Evolutionary conservation across 164 flowering plant genomes (phyloP), one percentile per base, ranked within the genome.

Genomic region (Dillenia suffruticosa): DNA sequence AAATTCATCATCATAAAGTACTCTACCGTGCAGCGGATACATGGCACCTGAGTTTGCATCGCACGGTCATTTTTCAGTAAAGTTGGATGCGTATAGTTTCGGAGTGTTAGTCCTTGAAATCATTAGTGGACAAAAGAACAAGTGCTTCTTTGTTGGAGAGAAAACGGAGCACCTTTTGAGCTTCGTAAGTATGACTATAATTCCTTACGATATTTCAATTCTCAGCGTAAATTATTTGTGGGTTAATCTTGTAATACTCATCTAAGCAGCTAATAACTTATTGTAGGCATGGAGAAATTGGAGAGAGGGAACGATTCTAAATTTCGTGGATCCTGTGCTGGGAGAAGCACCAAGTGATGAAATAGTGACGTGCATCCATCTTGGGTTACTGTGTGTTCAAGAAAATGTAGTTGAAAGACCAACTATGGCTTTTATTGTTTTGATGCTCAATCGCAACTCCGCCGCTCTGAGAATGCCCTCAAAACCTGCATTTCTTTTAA

Each of bases 41-140:
- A 80, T 77, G 79, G 72, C 82, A 13, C 82, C 80, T 32, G 84
- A 81, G 51, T 78, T 76, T 62, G 82, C 82, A 15, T 53, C 73
- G 56, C 70, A 78, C 12, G 82, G 84, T 3, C 14, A 67, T 24
- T 75, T 81, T 62, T 81, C 82, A 24, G 67, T 57, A 10, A 80
- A 79, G 46, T 75, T 76, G 0, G 82, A 80, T 67, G 79, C 76
- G 10, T 82, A 66, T 66, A 80, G 84, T 70, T 82, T 74, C 15
- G 87, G 87, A 6, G 68, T 79, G 12, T 32, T 83, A 32, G 51
- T 77, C 57, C 62, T 83, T 6, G 84, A 79, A 57, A 74, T 74
- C 19, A 50, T 74, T 7, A 70, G 68, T 40, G 79, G 84, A 5
- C 72, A 55, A 61, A 76, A 54, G 63, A 80, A 71, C 63, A 64